Base-by-base conservation (phyloP, 1,139 yeast species). In the Magnusiomyces fungicola region DNA sequence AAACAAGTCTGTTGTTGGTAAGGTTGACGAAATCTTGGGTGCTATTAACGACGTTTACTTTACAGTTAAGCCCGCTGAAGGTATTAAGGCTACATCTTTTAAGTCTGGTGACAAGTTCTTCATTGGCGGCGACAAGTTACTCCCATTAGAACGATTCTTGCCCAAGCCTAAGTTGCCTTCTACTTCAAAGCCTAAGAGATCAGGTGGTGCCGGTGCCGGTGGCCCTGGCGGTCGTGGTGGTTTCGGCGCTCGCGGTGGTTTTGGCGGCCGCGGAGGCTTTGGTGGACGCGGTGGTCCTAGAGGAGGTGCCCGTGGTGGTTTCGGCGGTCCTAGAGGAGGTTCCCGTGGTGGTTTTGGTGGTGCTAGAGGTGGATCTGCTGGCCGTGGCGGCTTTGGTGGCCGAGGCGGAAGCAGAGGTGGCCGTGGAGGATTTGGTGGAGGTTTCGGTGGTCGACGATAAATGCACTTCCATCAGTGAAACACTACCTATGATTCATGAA, bases 1-100 rank as follows among this genome's bases (percentile, higher is more conserved):
- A 69, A 92, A 92, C 76, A 71, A 71, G 76, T 85, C 96, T 29
- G 94, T 86, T 65, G 82, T 94, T 50, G 99, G 99, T 62, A 94
- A 94, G 71, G 96, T 94, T 52, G 99, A 94, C 68, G 99, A 94
- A 74, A 92, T 94, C 58, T 76, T 94, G 61, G 99, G 99, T 48
- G 97, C 98, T 49, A 73, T 94, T 67, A 92, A 92, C 68, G 98
- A 94, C 70, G 97, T 92, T 19, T 90, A 78, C 68, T 94, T 94
- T 79, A 94, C 98, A 46, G 81, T 94, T 61, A 92, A 94, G 73
- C 92, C 97, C 53, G 75, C 85, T 48, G 98, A 94, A 66, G 99
- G 99, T 64, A 94, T 92, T 50, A 92, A 86, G 69, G 96, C 97
- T 50, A 72, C 79, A 43, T 86, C 96, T 48, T 94, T 92, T 77